Percentiles rank a stretch among this genome's conserved stretches.
phyloP scores from a whole-genome alignment of 495 filamentous ascomycete genomes.

The Trypethelium eluteriae region DNA sequence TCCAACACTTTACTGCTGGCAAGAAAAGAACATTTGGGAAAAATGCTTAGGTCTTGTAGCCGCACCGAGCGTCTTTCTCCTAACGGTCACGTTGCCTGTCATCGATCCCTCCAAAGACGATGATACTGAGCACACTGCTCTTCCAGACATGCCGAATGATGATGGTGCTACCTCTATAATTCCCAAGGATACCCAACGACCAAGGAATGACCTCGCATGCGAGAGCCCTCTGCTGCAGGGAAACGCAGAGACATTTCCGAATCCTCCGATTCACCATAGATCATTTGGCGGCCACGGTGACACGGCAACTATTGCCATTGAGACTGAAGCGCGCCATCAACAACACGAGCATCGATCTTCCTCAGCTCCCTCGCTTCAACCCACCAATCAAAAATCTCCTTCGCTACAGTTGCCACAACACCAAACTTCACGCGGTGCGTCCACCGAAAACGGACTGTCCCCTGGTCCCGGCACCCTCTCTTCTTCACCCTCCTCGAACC shows the following conservation, averaged over 20 bases:
- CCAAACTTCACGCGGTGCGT: neutral
- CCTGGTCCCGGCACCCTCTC: neutral
- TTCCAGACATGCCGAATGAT: neutral
- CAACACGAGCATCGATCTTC: constrained; percentile 13
- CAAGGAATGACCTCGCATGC: neutral
- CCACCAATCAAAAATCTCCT: neutral
- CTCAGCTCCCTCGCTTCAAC: neutral
- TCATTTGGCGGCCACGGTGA: constrained; percentile 12
- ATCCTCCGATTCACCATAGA: neutral
- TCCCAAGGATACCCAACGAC: neutral
- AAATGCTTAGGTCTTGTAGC: constrained; percentile 70
- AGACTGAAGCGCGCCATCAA: constrained; percentile 30
- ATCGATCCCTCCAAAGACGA: constrained; percentile 58
- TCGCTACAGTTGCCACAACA: neutral
- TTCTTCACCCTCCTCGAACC: neutral
- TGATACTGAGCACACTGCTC: constrained; percentile 37
- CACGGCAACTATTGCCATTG: constrained; percentile 15
- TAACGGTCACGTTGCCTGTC: constrained; percentile 89
- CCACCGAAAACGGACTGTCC: neutral
- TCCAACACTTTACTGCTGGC: constrained; percentile 76
- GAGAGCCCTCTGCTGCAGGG: neutral
- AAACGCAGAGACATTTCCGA: neutral
- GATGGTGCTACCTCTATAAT: neutral
- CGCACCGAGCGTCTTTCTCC: constrained; percentile 78
- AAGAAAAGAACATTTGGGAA: constrained; percentile 65